Percentiles rank a stretch among this genome's conserved stretches.
phyloP scores from a whole-genome alignment of 2,329 filamentous ascomycete genomes.

The Alternaria longipes region DNA sequence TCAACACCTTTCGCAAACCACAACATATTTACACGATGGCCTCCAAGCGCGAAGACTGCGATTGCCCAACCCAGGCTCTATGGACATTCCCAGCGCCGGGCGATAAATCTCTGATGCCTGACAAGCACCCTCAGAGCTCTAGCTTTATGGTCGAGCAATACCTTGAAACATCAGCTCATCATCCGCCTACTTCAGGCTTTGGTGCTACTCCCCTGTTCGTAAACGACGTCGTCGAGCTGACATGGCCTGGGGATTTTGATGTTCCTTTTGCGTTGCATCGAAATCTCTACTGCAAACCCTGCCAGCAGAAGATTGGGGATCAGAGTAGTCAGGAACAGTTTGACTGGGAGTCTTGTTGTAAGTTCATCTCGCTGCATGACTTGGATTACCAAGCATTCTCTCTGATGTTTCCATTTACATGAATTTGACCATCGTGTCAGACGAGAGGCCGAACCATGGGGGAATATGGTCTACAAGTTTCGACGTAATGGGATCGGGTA shows the following conservation, averaged over 20 bases:
- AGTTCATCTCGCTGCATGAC: not conserved
- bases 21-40: not conserved
- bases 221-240: not conserved
- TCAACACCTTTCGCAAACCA: not conserved
- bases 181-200: not conserved
- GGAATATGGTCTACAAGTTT: not conserved
- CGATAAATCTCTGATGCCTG: not conserved
- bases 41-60: not conserved
- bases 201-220: not conserved
- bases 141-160: not conserved
- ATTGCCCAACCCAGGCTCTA: not conserved
- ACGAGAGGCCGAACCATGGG: not conserved
- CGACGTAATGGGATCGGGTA: conserved; percentile 1
- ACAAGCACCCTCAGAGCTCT: not conserved
- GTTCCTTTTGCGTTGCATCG: not conserved
- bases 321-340: not conserved
- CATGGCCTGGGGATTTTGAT: not conserved
- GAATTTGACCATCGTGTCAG: not conserved
- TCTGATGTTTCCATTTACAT: not conserved
- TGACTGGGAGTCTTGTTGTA: conserved; percentile 1
- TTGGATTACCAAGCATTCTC: no score
- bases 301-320: not conserved
- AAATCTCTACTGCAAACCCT: not conserved
- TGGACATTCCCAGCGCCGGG: not conserved
- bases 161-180: not conserved